These are phyloP conservation scores for Stagonosporopsis chrysanthemi DNA, from an alignment of 2,329 filamentous ascomycete genomes.

Conservation along the genomic window DNA sequence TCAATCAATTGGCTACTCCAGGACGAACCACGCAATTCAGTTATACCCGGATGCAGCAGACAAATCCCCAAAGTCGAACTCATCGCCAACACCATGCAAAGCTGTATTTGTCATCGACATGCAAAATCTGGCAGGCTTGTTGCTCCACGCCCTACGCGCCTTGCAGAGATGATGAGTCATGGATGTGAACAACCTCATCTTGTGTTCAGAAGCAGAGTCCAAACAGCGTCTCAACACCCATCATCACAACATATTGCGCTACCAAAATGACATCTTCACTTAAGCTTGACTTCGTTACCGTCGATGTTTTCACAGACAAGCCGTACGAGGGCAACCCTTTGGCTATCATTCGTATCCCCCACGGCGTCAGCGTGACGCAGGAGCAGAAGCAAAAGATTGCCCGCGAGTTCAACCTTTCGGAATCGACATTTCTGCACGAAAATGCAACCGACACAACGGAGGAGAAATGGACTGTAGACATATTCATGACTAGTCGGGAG, in stretches of 20 bases:
- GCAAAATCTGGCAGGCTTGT: not conserved
- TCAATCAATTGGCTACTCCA: not conserved
- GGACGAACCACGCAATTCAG: not conserved
- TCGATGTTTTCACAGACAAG: conserved; percentile 59
- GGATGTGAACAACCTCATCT: not conserved
- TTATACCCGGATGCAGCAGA: not conserved
- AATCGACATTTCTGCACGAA: conserved; percentile 63
- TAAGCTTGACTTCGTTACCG: conserved; percentile 48
- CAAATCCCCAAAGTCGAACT: not conserved
- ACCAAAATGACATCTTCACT: conserved; percentile 24
- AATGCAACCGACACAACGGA: conserved; percentile 25
- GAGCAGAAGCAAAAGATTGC: conserved; percentile 62
- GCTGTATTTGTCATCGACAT: not conserved
- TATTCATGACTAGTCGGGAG: conserved; percentile 61
- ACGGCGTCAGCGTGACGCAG: conserved; percentile 50
- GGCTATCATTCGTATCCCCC: conserved; percentile 61
- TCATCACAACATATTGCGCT: not conserved
- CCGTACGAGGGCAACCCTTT: conserved; percentile 62
- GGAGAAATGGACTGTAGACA: conserved; percentile 58
- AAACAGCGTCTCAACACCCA: not conserved
- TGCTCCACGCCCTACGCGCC: conserved; percentile 6
- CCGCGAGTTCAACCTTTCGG: conserved; percentile 65
- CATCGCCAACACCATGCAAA: not conserved
- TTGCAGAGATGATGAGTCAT: conserved; percentile 18
- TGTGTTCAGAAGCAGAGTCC: not conserved